phyloP scores from a whole-genome alignment of 2,329 filamentous ascomycete species.

The Aspergillus viridinutans region DNA sequence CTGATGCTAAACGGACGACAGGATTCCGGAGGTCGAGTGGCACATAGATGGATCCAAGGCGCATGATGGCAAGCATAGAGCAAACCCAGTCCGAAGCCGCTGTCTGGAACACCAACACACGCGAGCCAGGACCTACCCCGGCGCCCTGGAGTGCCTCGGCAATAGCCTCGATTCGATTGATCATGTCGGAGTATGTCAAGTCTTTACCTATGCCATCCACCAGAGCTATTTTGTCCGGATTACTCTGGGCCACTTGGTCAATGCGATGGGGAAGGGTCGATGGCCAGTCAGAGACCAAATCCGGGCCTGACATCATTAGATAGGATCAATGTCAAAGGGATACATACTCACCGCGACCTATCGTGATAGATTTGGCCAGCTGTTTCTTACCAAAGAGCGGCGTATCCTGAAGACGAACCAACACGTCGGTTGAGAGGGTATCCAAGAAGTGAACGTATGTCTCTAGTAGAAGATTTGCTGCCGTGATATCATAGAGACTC shows the following conservation, averaged over 20 bases:
- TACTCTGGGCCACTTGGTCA: conserved; percentile 25
- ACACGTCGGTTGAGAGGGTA: too few species aligned
- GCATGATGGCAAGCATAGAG: conserved; percentile 3
- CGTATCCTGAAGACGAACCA: too few species aligned
- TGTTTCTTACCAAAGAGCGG: too few species aligned
- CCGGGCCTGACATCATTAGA: not conserved
- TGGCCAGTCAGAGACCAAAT: conserved; percentile 21
- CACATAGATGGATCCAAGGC: not conserved
- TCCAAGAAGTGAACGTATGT: too few species aligned
- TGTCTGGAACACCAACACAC: not conserved
- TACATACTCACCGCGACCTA: too few species aligned
- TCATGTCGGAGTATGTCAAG: conserved; percentile 36
- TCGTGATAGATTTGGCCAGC: too few species aligned
- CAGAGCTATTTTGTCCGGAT: conserved; percentile 21
- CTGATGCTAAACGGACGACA: not conserved
- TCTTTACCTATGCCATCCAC: conserved; percentile 20
- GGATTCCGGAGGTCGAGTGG: conserved; percentile 1
- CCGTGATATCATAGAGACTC: too few species aligned
- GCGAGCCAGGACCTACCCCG: not conserved
- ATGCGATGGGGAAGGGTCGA: conserved; percentile 35
- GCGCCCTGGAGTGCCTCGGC: conserved; percentile 20
- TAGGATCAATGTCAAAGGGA: too few species aligned
- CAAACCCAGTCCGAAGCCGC: not conserved
- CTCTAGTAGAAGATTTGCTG: too few species aligned
- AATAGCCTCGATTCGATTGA: conserved; percentile 31